Evolutionary conservation across 2,329 filamentous ascomycete species (phyloP), one percentile per base, ranked within the genome.

Genomic region (Aspergillus fumigatiaffinis): DNA sequence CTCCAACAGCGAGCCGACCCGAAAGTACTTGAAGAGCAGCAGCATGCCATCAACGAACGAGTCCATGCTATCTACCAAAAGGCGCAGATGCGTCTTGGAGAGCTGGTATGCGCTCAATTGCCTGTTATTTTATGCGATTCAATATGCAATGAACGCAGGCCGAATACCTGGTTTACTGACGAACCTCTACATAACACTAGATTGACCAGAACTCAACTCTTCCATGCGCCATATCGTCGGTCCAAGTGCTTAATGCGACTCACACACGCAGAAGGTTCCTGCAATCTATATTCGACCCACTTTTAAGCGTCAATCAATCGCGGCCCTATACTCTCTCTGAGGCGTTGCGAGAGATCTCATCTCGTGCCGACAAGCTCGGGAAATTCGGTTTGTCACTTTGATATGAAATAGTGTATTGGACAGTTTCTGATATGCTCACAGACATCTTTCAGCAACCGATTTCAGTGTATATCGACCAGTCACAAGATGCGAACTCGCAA

Each of bases 401-500:
- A 32, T 50, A 23, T 52, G 25, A 17, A 38, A 25, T 10, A 38
- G 21, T 42, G 23, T 14, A 14, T 28, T 56, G 17, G 5, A n/a
- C 41, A 32, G 20, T 26, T 57, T 51, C 60, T 69, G 64, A 65
- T 52, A 67, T 56, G 17, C 54, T 29, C 41, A 3, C 67, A 93
- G 91, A 91, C 70, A 92, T 97, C 69, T 96, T 95, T 79, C 87
- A 94, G 63, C 86, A 89, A 35, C 86, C 89, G 29, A 89, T 96
- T 54, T 85, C 88, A 54, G 85, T 96, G 56, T 94, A 89, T 77
- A 82, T 97, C 60, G 91, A 93, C 70, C 86, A 87, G 52, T 87
- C 91, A 10, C 83, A 86, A 48, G 85, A 90, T 60, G 82, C 89
- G 0, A 84, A 86, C 6, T 85, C 87, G 9, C 86, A 86, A 1